Evolutionary conservation across 2,329 filamentous ascomycete genomes (phyloP).

Genomic region (Alternaria postmessia): DNA sequence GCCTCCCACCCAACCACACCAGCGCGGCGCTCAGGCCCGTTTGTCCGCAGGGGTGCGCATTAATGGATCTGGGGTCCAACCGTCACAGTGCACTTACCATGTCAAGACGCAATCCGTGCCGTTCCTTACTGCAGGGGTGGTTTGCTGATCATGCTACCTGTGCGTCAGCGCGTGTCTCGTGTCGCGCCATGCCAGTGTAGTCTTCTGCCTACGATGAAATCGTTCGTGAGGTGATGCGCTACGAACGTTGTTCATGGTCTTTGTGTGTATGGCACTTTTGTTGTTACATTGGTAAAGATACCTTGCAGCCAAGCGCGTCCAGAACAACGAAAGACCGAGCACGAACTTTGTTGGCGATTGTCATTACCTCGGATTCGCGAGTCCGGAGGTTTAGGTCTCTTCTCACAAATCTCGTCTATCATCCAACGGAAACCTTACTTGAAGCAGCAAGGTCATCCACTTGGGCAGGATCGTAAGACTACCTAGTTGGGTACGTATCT

Average conservation of each 20-base stretch:
- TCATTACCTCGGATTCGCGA: background rate
- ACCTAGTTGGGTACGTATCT: background rate
- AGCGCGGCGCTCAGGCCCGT: constrained; percentile 16
- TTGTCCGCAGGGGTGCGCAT: constrained; percentile 13
- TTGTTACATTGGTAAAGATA: background rate
- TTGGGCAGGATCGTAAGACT: background rate
- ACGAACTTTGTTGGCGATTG: background rate
- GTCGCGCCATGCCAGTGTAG: background rate
- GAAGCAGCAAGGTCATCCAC: background rate
- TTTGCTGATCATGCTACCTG: constrained; percentile 6
- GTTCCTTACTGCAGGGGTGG: constrained; percentile 7
- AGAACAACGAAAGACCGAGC: background rate
- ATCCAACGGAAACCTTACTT: constrained; percentile 1
- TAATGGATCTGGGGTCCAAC: constrained; percentile 7
- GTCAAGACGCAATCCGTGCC: constrained; percentile 4
- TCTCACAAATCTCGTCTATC: background rate
- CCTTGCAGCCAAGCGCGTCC: background rate
- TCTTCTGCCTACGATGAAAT: background rate
- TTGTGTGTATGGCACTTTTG: background rate
- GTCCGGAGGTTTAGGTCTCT: background rate
- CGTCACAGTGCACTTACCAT: constrained; percentile 1
- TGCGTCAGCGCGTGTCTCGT: constrained; percentile 8
- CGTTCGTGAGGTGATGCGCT: background rate
- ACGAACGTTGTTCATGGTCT: background rate
- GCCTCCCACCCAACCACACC: constrained; percentile 1